phyloP scores from a whole-genome alignment of 371 early-diverging fungal species.

The Circinella umbellata region DNA sequence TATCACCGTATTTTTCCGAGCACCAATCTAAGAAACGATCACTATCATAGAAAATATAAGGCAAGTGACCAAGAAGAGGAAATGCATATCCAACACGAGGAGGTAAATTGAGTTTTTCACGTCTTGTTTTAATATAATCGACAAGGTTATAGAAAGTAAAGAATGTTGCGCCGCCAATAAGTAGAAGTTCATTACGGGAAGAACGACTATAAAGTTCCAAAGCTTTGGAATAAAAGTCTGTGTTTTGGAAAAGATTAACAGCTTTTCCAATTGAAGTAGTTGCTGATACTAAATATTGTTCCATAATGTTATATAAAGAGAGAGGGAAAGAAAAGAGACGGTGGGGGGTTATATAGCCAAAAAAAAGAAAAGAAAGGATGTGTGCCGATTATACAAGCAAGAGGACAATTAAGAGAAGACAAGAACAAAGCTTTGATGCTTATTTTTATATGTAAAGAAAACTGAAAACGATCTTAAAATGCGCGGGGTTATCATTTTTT shows the following conservation, averaged over 20 bases:
- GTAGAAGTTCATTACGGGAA: conserved; percentile 28
- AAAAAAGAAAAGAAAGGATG: too few species aligned
- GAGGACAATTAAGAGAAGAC: too few species aligned
- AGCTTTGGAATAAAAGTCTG: not conserved
- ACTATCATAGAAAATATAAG: conserved; percentile 27
- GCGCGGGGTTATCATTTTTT: too few species aligned
- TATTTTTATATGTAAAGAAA: too few species aligned
- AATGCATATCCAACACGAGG: conserved; percentile 37
- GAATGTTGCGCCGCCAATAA: conserved; percentile 35
- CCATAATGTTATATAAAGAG: not conserved
- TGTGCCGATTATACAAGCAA: too few species aligned
- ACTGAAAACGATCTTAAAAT: too few species aligned
- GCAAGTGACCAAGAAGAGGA: conserved; percentile 41
- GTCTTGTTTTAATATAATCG: conserved; percentile 25
- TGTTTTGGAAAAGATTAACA: conserved; percentile 12
- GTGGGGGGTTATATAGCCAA: not conserved
- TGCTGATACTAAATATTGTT: not conserved
- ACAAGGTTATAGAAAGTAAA: conserved; percentile 30
- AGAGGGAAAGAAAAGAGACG: not conserved
- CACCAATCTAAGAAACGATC: conserved; percentile 44
- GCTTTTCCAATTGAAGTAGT: conserved; percentile 11
- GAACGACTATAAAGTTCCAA: conserved; percentile 28
- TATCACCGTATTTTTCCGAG: conserved; percentile 35
- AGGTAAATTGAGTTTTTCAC: conserved; percentile 31
- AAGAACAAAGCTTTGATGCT: too few species aligned